These are phyloP conservation scores for Sextonia rubra DNA, from an alignment of 164 flowering plant species.

Conservation along the genomic window DNA sequence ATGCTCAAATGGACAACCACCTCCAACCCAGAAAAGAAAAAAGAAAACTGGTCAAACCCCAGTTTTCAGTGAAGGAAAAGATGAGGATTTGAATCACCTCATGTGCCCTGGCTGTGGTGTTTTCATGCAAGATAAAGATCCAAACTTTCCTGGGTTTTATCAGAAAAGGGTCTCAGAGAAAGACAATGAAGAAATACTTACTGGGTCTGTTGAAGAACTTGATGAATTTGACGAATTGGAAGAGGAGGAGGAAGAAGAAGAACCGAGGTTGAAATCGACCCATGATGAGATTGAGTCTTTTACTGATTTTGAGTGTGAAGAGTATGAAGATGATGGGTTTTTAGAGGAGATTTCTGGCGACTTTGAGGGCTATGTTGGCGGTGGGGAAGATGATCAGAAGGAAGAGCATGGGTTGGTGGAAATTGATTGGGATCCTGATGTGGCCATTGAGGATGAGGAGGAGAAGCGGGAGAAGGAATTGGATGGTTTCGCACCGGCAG, in stretches of 20 bases:
- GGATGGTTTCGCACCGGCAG: conserved; percentile 71
- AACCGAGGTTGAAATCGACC: conserved; percentile 7
- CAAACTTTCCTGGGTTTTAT: conserved; percentile 79
- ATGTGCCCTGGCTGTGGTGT: conserved; percentile 98
- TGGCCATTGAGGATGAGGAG: conserved; percentile 53
- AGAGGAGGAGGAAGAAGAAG: conserved; percentile 23
- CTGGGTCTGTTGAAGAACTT: conserved; percentile 15
- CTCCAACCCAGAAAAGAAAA: conserved; percentile 15
- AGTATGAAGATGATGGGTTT: conserved; percentile 11
- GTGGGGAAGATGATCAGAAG: conserved; percentile 33
- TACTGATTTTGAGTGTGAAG: background rate
- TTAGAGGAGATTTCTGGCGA: conserved; percentile 7
- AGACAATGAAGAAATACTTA: conserved; percentile 4
- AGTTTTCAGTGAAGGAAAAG: conserved; percentile 82
- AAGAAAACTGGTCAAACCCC: conserved; percentile 21
- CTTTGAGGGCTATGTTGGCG: conserved; percentile 17
- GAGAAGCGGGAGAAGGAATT: conserved; percentile 42
- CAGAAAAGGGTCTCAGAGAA: conserved; percentile 30
- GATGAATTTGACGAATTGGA: conserved; percentile 19
- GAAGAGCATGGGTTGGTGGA: conserved; percentile 13
- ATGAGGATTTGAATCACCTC: conserved; percentile 66
- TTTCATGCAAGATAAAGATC: conserved; percentile 86
- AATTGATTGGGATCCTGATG: conserved; percentile 63
- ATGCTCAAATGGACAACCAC: conserved; percentile 9
- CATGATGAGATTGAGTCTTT: background rate